Evolutionary conservation across 495 filamentous ascomycete genomes (phyloP), one percentile per base, ranked within the genome.

Genomic region (Cenococcum geophilum): DNA sequence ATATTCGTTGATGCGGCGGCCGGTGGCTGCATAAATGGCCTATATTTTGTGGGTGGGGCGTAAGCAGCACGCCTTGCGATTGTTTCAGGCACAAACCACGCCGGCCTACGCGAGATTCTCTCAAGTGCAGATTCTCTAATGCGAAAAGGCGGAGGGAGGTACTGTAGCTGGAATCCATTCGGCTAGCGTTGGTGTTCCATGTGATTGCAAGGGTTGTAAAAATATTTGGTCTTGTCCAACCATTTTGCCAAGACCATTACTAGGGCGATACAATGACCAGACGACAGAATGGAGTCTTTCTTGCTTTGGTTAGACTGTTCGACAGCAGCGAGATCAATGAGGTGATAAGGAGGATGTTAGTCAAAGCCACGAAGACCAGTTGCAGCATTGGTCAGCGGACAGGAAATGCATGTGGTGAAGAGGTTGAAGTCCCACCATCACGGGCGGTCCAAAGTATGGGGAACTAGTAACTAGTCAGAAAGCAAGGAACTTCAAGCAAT

Each of bases 251-350:
- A 61, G 58, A 54, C 48, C 57, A 25, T 23, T 43, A 37, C 4
- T 27, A 52, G 11, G 56, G 57, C 56, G 53, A 45, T 37, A 50
- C 58, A 65, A 45, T 42, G 55, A 21, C 57, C 54, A 23, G 21
- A 51, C 49, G 25, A 25, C n/a, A n/a, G n/a, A 77, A 86, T 77
- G 25, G 55, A 23, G 34, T 32, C 42, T 27, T 20, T 57, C 72
- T 32, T 71, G 96, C 90, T 71, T 88, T 89, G 43, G 86, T 88
- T 66, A 96, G 83, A 70, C 85, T 90, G 78, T 95, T 92, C 66
- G 88, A 92, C 64, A 97, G 83, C 74, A 97, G 83, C 79, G 88
- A 91, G 58, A 96, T 93, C 59, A 96, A 77, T 16, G 89, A 92
- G 42, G 92, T 93, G 65, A 95, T 86, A n/a, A 97, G 79, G 14